Evolutionary conservation across 225 moss, liverwort and hornwort species (phyloP).

Genomic region (Pseudoscleropodium purum): DNA sequence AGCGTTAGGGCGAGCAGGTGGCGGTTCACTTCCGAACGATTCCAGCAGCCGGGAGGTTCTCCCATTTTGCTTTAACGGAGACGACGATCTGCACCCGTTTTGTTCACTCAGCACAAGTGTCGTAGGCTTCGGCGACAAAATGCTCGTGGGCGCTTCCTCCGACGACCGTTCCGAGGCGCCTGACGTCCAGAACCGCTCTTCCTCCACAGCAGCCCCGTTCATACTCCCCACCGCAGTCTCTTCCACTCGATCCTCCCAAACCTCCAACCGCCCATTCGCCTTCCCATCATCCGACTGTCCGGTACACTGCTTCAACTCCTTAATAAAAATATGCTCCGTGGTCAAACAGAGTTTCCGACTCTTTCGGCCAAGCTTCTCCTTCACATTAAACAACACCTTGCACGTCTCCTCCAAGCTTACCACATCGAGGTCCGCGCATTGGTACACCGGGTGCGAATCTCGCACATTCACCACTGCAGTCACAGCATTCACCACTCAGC

Average conservation of each 20-base stretch:
- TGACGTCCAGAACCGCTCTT: constrained; percentile 26
- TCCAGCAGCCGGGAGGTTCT: constrained; percentile 12
- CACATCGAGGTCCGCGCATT: constrained; percentile 27
- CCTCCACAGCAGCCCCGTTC: constrained; percentile 6
- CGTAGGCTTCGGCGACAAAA: constrained; percentile 8
- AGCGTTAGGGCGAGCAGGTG: not conserved
- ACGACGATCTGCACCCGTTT: not conserved
- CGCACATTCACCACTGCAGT: constrained; percentile 16
- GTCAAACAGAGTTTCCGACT: constrained; percentile 24
- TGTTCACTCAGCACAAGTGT: not conserved
- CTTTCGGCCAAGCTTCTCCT: constrained; percentile 25
- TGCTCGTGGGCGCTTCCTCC: constrained; percentile 6
- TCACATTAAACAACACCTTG: constrained; percentile 14
- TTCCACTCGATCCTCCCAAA: constrained; percentile 16
- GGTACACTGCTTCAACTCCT: constrained; percentile 9
- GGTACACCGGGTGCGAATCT: constrained; percentile 5
- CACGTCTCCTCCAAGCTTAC: constrained; percentile 33
- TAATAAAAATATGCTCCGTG: constrained; percentile 14
- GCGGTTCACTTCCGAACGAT: constrained; percentile 12
- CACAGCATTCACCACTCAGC: not conserved
- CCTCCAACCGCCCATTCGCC: not conserved
- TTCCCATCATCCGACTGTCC: constrained; percentile 18
- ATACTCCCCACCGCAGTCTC: constrained; percentile 7
- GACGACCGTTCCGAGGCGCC: constrained; percentile 23
- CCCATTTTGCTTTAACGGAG: constrained; percentile 1